These are phyloP conservation scores for Veloporphyrellus conicus DNA, from an alignment of 1,284 basidiomycete genomes.

Conservation along the genomic window DNA sequence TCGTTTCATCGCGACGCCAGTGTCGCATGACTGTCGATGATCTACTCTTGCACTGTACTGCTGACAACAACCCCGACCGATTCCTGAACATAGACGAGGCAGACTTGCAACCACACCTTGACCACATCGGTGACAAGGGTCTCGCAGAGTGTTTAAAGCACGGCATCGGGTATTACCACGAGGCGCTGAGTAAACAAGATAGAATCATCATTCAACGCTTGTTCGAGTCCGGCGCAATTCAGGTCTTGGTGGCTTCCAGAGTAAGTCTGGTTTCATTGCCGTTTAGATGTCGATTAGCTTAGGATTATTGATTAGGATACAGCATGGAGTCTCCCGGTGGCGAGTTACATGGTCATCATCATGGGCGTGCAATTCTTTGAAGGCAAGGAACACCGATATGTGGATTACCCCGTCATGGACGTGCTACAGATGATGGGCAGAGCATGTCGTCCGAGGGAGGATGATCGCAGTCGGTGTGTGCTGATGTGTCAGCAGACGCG, in stretches of 20 bases:
- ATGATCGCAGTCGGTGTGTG: slow-evolving; percentile 86
- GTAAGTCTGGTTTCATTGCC: slow-evolving; percentile 38
- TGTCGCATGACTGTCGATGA: slow-evolving; percentile 92
- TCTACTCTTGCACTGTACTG: slow-evolving; percentile 82
- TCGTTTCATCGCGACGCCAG: slow-evolving; percentile 92
- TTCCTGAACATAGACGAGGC: slow-evolving; percentile 88
- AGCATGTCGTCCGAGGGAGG: slow-evolving; percentile 84
- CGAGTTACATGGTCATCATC: slow-evolving; percentile 95
- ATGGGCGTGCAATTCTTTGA: slow-evolving; percentile 98
- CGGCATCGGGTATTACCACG: slow-evolving; percentile 95
- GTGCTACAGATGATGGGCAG: slow-evolving; percentile 99
- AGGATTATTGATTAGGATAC: slow-evolving; percentile 60
- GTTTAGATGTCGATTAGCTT: background rate
- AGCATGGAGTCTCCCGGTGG: slow-evolving; percentile 91
- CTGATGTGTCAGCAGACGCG: slow-evolving; percentile 96
- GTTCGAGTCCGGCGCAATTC: slow-evolving; percentile 92
- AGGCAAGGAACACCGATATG: slow-evolving; percentile 93
- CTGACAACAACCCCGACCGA: slow-evolving; percentile 79
- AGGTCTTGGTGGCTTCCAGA: slow-evolving; percentile 91
- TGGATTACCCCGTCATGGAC: slow-evolving; percentile 97
- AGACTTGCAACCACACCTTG: slow-evolving; percentile 85
- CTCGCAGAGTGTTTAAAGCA: slow-evolving; percentile 82
- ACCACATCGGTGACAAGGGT: slow-evolving; percentile 75
- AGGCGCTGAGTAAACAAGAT: slow-evolving; percentile 88
- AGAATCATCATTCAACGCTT: slow-evolving; percentile 91